These are phyloP conservation scores for Trichoderma koningii DNA, from an alignment of 2,329 filamentous ascomycete genomes.

Conservation along the genomic window DNA sequence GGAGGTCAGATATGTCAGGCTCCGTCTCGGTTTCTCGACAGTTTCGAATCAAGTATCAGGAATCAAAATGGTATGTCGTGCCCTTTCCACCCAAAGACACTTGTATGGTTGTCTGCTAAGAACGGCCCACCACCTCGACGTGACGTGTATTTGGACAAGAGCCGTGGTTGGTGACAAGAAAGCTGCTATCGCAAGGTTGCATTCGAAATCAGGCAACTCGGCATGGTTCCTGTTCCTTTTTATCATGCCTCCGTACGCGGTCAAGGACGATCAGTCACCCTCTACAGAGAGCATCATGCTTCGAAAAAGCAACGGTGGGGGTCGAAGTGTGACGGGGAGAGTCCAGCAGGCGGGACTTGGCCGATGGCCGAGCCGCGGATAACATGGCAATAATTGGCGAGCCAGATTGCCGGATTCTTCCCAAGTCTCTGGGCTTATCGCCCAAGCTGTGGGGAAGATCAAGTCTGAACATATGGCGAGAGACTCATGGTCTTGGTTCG, in stretches of 20 bases:
- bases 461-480: constrained; percentile 9
- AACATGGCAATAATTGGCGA: constrained; percentile 16
- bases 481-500: constrained; percentile 2
- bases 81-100: background rate
- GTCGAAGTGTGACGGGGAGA: background rate
- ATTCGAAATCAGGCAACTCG: constrained; percentile 1
- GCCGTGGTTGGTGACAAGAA: constrained; percentile 4
- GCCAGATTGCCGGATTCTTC: background rate
- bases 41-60: background rate
- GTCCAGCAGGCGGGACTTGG: background rate
- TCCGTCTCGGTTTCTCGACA: constrained; percentile 1
- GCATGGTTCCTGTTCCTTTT: constrained; percentile 12
- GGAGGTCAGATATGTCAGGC: background rate
- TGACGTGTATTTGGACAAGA: background rate
- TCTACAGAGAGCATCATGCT: background rate
- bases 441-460: background rate
- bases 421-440: background rate
- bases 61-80: background rate
- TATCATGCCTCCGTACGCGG: background rate
- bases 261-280: background rate
- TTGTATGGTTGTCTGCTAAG: background rate
- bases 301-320: constrained; percentile 8
- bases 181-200: constrained; percentile 15
- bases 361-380: constrained; percentile 5
- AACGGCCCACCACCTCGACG: background rate